Conservation (phyloP, 31 red algal species). For the Asparagopsis taxiformis region DNA sequence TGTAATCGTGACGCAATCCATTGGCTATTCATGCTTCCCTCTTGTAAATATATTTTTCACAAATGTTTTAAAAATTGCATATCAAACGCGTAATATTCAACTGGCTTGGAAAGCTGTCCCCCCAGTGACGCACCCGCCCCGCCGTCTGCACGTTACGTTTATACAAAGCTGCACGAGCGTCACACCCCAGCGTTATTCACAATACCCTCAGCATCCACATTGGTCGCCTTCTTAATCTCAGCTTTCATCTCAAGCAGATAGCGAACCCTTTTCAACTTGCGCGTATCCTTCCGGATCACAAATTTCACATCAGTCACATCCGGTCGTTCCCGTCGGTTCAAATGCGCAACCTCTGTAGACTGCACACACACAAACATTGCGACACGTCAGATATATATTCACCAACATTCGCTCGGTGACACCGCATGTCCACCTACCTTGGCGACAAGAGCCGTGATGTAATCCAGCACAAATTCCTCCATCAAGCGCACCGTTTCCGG, state of each 20-base stretch:
- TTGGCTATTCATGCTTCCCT: no score
- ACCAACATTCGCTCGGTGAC: no score
- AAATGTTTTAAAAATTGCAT: no score
- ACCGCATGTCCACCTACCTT: no score
- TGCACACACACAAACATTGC: slow-evolving; percentile 28
- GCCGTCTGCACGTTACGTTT: no score
- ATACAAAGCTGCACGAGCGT: no score
- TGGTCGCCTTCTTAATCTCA: slow-evolving; percentile 78
- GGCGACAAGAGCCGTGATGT: slow-evolving; percentile 72
- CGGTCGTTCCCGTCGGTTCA: slow-evolving; percentile 65
- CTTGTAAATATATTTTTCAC: no score
- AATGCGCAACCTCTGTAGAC: slow-evolving; percentile 80
- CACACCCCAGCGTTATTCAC: slow-evolving; percentile 13
- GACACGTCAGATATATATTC: no score
- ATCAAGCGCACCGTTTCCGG: slow-evolving; percentile 69
- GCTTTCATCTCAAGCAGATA: slow-evolving; percentile 97
- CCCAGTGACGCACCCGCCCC: no score
- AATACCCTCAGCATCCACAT: slow-evolving; percentile 49
- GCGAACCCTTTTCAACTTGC: slow-evolving; percentile 84
- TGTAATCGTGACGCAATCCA: no score
- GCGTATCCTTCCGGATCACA: slow-evolving; percentile 83
- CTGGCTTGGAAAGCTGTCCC: no score
- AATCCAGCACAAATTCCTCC: slow-evolving; percentile 88
- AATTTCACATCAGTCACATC: slow-evolving; percentile 90
- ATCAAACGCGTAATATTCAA: no score